Evolutionary conservation across 2,329 filamentous ascomycete genomes (phyloP).

Genomic region (Apiospora koreana): DNA sequence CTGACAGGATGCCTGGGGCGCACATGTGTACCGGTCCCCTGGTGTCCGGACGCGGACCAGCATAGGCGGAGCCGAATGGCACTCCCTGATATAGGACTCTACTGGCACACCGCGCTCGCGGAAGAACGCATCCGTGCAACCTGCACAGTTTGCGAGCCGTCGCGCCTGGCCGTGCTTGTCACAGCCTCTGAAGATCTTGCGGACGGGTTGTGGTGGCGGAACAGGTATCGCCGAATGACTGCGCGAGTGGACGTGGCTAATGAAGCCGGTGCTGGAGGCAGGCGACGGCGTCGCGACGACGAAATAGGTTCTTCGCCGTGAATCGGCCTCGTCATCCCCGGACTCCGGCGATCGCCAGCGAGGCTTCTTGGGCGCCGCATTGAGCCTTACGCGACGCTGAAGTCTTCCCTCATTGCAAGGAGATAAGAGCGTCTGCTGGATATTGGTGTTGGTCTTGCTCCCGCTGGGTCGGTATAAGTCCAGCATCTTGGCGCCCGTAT

Average conservation of each 20-base stretch:
- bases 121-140: neutral
- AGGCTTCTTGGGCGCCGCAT: neutral
- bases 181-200: constrained; percentile 2
- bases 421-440: neutral
- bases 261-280: neutral
- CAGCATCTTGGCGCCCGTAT: neutral
- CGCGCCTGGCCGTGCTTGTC: neutral
- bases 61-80: neutral
- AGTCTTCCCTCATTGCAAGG: neutral
- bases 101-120: neutral
- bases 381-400: neutral
- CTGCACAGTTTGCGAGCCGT: neutral
- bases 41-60: neutral
- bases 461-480: neutral
- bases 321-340: neutral
- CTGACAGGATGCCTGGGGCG: neutral
- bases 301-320: neutral
- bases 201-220: neutral
- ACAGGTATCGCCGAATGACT: neutral
- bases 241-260: neutral
- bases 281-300: neutral
- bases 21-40: neutral
- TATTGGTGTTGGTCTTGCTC: neutral
- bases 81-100: neutral
- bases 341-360: neutral